These are phyloP conservation scores for Moricandia moricandioides DNA, from an alignment of 345 rosid genomes.

Conservation along the genomic window DNA sequence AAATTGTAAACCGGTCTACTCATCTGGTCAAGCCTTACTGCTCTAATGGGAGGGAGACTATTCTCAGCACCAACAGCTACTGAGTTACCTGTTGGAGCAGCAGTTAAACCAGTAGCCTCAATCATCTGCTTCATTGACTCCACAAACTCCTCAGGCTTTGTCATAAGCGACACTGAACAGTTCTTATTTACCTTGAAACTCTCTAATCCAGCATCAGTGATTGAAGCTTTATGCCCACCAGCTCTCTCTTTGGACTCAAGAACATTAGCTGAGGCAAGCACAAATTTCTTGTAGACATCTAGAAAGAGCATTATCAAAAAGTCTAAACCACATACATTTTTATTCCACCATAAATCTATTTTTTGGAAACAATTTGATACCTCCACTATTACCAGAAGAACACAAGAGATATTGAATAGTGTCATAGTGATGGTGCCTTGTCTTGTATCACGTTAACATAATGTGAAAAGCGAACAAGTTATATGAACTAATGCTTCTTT, in stretches of 20 bases:
- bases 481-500: too few species aligned
- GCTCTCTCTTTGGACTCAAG: slow-evolving; percentile 71
- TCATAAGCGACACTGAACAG: slow-evolving; percentile 85
- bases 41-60: slow-evolving; percentile 75
- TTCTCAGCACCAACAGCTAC: slow-evolving; percentile 31
- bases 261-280: slow-evolving; percentile 65
- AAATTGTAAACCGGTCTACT: slow-evolving; percentile 77
- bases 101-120: slow-evolving; percentile 69
- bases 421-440: too few species aligned
- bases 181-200: slow-evolving; percentile 86
- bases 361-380: too few species aligned
- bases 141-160: slow-evolving; percentile 92
- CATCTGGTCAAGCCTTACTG: slow-evolving; percentile 94
- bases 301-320: too few species aligned
- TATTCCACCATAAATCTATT: too few species aligned
- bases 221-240: slow-evolving; percentile 48
- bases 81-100: slow-evolving; percentile 44
- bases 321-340: too few species aligned
- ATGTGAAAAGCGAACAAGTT: too few species aligned
- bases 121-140: slow-evolving; percentile 84
- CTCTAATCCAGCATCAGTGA: slow-evolving; percentile 55
- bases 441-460: too few species aligned
- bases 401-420: too few species aligned
- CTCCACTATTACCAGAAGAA: too few species aligned
- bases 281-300: slow-evolving; percentile 60